These are phyloP conservation scores for Cordyceps cateniannulata DNA, from an alignment of 2,329 filamentous ascomycete genomes.

Conservation along the genomic window DNA sequence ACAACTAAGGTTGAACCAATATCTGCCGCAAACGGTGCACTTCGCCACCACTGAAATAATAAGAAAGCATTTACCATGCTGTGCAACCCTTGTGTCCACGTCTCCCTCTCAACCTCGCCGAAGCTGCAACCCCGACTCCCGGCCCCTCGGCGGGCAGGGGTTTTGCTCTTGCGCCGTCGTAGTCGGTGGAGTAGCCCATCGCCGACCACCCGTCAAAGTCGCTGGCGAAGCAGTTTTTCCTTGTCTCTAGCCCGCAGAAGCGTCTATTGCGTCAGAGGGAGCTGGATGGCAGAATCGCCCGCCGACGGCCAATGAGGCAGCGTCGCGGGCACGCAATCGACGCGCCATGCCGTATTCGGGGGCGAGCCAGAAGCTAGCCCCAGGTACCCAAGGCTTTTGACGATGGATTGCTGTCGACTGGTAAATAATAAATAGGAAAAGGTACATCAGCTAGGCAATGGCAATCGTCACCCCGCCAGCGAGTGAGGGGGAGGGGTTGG, in stretches of 20 bases:
- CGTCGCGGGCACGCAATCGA: constrained; percentile 24
- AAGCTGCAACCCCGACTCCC: too few species aligned
- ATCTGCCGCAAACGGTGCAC: too few species aligned
- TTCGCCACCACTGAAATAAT: too few species aligned
- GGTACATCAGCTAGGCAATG: neutral
- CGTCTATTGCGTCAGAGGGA: constrained; percentile 24
- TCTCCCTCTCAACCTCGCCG: too few species aligned
- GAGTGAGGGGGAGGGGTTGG: constrained; percentile 9
- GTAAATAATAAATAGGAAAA: too few species aligned
- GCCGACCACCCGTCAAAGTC: constrained; percentile 7
- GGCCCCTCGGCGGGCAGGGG: too few species aligned
- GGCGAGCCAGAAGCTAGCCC: neutral
- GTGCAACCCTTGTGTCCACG: too few species aligned
- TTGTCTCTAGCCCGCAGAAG: constrained; percentile 4
- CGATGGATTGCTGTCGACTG: neutral
- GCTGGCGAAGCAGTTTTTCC: too few species aligned
- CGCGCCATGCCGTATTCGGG: constrained; percentile 14
- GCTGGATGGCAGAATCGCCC: constrained; percentile 22
- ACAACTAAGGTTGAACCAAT: too few species aligned
- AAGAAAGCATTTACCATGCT: too few species aligned
- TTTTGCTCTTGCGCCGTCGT: too few species aligned
- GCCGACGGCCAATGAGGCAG: constrained; percentile 19
- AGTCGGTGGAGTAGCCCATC: neutral
- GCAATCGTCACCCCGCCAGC: neutral
- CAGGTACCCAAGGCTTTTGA: neutral